phyloP scores from a whole-genome alignment of 345 rosid species.

The Moringa oleifera region DNA sequence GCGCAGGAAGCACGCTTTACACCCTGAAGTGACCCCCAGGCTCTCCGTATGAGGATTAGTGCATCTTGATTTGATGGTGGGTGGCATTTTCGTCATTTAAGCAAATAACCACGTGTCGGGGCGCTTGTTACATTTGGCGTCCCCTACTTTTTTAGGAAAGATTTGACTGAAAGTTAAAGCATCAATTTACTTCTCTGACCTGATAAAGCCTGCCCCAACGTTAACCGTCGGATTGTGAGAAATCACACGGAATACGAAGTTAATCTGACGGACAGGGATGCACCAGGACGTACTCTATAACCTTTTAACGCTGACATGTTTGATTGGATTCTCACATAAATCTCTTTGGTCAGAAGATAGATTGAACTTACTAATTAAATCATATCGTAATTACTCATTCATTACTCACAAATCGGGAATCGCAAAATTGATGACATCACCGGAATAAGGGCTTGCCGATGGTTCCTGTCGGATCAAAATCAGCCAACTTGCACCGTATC shows the following conservation, averaged over 20 bases:
- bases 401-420: background rate
- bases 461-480: too few species aligned
- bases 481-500: too few species aligned
- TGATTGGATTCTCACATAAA: too few species aligned
- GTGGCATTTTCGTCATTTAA: conserved; percentile 12
- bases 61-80: conserved; percentile 25
- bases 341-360: too few species aligned
- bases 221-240: background rate
- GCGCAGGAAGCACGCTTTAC: background rate
- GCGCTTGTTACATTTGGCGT: background rate
- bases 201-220: background rate
- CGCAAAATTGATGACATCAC: conserved; percentile 5
- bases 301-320: background rate
- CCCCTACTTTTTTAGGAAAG: conserved; percentile 9
- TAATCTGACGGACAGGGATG: conserved; percentile 23
- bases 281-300: background rate
- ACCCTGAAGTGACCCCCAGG: conserved; percentile 6
- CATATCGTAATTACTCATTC: too few species aligned
- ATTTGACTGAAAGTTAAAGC: conserved; percentile 12
- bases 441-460: conserved; percentile 3
- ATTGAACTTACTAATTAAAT: too few species aligned
- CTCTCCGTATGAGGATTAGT: conserved; percentile 6
- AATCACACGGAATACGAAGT: background rate
- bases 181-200: background rate
- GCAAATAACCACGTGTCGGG: background rate